phyloP scores from a whole-genome alignment of 768 basidiomycete species.

The Paxillus ammoniavirescens region DNA sequence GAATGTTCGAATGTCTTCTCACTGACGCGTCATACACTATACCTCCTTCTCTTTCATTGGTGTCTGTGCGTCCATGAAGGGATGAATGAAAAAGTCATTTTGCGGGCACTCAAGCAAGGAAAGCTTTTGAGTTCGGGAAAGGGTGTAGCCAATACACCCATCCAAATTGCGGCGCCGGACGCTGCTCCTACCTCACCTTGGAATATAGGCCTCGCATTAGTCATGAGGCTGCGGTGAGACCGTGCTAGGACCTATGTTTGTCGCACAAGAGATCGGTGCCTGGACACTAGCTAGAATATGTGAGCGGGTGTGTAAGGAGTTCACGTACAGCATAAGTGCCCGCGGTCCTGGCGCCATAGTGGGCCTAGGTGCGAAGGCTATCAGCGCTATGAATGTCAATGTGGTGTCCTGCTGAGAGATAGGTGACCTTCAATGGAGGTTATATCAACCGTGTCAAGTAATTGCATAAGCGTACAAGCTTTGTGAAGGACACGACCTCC shows the following conservation, averaged over 20 bases:
- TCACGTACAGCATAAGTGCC: conserved; percentile 79
- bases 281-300: conserved; percentile 61
- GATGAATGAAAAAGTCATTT: conserved; percentile 72
- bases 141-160: conserved; percentile 74
- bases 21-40: conserved; percentile 47
- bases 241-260: conserved; percentile 64
- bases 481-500: conserved; percentile 8
- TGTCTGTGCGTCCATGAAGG: conserved; percentile 47
- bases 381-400: conserved; percentile 80
- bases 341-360: conserved; percentile 60
- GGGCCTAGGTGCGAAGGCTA: conserved; percentile 65
- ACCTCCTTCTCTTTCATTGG: conserved; percentile 43
- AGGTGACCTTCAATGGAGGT: not conserved
- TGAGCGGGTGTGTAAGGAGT: conserved; percentile 45
- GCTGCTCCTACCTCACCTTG: conserved; percentile 57
- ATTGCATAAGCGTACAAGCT: conserved; percentile 7
- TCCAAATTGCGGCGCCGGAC: conserved; percentile 39
- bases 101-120: conserved; percentile 79
- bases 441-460: not conserved
- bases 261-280: conserved; percentile 59
- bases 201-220: conserved; percentile 72
- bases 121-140: conserved; percentile 52
- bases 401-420: conserved; percentile 36
- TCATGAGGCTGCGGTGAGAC: conserved; percentile 47
- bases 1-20: conserved; percentile 83